phyloP scores from a whole-genome alignment of 345 rosid genomes.

The Eucalyptus fibrosa region DNA sequence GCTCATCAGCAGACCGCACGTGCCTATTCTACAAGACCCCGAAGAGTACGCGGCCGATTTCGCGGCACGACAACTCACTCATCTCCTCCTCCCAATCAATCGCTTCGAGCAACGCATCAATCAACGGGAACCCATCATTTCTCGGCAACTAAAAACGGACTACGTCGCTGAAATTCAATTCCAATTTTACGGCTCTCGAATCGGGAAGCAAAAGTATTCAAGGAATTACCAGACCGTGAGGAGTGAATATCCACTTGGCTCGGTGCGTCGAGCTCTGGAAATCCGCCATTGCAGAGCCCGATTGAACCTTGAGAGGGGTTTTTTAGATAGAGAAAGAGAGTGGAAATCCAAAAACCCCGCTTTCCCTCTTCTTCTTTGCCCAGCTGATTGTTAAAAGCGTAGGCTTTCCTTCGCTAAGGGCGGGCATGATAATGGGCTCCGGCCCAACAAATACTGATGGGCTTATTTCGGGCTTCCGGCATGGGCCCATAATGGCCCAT shows the following conservation, averaged over 20 bases:
- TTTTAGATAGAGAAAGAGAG: background rate
- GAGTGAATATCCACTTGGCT: conserved; percentile 86
- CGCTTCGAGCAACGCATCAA: background rate
- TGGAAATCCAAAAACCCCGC: background rate
- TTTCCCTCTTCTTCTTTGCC: background rate
- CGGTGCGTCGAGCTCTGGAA: conserved; percentile 84
- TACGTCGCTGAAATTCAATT: background rate
- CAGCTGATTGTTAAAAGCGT: background rate
- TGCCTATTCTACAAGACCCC: background rate
- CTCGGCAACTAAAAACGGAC: background rate
- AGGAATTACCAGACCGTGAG: conserved; percentile 46
- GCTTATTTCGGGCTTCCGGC: background rate
- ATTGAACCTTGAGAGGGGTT: background rate
- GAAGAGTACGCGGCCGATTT: background rate
- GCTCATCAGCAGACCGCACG: background rate
- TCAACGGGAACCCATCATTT: background rate
- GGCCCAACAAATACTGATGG: background rate
- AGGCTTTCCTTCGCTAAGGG: too few relatives aligned
- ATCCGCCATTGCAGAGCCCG: conserved; percentile 50
- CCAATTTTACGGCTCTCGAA: background rate
- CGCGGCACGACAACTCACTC: background rate
- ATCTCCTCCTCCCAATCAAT: background rate
- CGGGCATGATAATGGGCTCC: background rate
- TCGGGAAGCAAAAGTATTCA: background rate
- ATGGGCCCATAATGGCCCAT: background rate